Evolutionary conservation across 2,329 filamentous ascomycete species (phyloP).

Genomic region (Cadophora sp.): DNA sequence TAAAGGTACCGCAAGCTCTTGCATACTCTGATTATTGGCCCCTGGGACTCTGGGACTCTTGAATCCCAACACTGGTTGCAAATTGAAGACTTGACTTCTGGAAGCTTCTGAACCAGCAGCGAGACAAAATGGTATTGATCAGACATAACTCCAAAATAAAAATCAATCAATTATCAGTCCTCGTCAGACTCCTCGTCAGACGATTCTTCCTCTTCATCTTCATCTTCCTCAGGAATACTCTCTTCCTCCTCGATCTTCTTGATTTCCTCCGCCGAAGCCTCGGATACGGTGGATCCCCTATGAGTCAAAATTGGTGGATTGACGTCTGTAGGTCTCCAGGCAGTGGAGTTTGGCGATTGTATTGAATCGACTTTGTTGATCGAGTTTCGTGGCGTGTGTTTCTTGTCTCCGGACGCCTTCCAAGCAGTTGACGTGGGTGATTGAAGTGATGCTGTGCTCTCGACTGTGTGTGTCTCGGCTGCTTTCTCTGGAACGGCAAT

Average conservation of each 20-base stretch:
- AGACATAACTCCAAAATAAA: not conserved
- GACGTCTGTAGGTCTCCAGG: slow-evolving; percentile 41
- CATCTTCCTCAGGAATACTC: slow-evolving; percentile 43
- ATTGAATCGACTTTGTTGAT: slow-evolving; percentile 34
- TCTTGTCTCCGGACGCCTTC: slow-evolving; percentile 27
- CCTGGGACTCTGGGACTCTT: not conserved
- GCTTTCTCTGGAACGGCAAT: slow-evolving; percentile 24
- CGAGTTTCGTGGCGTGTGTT: slow-evolving; percentile 18
- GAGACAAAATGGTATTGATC: slow-evolving; percentile 1
- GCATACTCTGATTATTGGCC: not conserved
- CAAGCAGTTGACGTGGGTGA: slow-evolving; percentile 43
- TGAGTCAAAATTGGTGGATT: slow-evolving; percentile 34
- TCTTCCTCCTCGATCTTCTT: slow-evolving; percentile 40
- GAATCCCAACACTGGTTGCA: not conserved
- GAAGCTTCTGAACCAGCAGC: not conserved
- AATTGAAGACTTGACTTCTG: not conserved
- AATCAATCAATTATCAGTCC: slow-evolving; percentile 6
- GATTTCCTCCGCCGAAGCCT: slow-evolving; percentile 40
- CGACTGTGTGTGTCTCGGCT: slow-evolving; percentile 23
- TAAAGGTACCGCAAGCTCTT: not conserved
- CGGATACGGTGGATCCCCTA: slow-evolving; percentile 34
- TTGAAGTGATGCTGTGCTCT: slow-evolving; percentile 36
- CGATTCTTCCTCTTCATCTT: slow-evolving; percentile 34
- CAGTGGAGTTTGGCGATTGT: slow-evolving; percentile 41
- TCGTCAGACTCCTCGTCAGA: slow-evolving; percentile 27